Evolutionary conservation across 768 basidiomycete species (phyloP).

Genomic region (Tephrocybe sp.): DNA sequence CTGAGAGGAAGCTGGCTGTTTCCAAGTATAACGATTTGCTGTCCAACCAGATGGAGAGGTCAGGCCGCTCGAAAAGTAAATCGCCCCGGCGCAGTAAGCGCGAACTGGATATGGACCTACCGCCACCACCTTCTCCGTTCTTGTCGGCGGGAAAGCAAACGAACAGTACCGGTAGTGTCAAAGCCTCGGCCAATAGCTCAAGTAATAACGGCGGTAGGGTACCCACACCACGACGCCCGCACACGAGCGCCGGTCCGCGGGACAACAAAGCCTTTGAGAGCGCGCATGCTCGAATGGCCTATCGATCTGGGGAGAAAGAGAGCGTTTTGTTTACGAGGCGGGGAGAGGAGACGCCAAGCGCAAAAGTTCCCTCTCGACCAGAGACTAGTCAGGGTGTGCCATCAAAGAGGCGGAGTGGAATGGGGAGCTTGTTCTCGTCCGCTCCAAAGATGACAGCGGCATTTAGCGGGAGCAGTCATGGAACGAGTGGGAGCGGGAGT

Average conservation of each 20-base stretch:
- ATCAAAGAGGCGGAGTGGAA: conserved; percentile 17
- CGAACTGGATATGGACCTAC: conserved; percentile 27
- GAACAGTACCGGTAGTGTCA: conserved; percentile 13
- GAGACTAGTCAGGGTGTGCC: conserved; percentile 16
- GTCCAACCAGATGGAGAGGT: conserved; percentile 22
- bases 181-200: neutral
- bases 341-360: conserved; percentile 3
- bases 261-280: conserved; percentile 45
- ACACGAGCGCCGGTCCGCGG: conserved; percentile 72
- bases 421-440: conserved; percentile 16
- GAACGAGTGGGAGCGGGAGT: conserved; percentile 24
- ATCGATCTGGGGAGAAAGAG: conserved; percentile 2
- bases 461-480: conserved; percentile 34
- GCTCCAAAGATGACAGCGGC: conserved; percentile 23
- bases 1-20: conserved; percentile 63
- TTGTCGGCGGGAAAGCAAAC: conserved; percentile 9
- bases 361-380: conserved; percentile 9
- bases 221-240: conserved; percentile 48
- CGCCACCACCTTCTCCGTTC: conserved; percentile 41
- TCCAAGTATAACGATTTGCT: conserved; percentile 53
- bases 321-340: conserved; percentile 8
- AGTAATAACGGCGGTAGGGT: conserved; percentile 7
- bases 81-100: conserved; percentile 48
- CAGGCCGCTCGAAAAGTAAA: conserved; percentile 51
- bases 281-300: conserved; percentile 6